Conservation (phyloP, 192 early-diverging fungal genomes). For the Obelidium mucronatum region DNA sequence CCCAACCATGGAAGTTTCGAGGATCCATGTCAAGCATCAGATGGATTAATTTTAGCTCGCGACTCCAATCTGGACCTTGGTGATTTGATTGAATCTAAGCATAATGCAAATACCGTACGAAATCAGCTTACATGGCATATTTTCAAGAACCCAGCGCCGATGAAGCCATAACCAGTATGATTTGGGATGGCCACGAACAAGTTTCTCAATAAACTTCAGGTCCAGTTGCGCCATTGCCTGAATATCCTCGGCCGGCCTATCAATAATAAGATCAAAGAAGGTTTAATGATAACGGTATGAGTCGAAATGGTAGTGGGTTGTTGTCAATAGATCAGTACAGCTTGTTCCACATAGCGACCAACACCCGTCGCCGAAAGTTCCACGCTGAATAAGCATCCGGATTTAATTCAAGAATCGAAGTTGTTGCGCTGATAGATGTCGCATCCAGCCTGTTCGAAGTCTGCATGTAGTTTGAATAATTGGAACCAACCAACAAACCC, state of each 20-base stretch:
- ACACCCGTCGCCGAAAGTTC: slow-evolving; percentile 86
- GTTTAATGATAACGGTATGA: not conserved
- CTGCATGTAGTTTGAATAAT: not conserved
- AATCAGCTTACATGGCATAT: slow-evolving; percentile 57
- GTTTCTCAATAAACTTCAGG: slow-evolving; percentile 76
- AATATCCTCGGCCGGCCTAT: slow-evolving; percentile 46
- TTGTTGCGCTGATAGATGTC: slow-evolving; percentile 71
- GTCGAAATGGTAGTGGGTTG: not conserved
- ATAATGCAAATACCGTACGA: not conserved
- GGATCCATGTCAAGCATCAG: slow-evolving; percentile 88
- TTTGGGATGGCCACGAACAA: slow-evolving; percentile 83
- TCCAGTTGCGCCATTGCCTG: slow-evolving; percentile 64
- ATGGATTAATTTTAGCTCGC: slow-evolving; percentile 77
- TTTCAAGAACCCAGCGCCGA: slow-evolving; percentile 86
- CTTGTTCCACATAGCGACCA: slow-evolving; percentile 45
- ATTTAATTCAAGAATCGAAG: slow-evolving; percentile 77
- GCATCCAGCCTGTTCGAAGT: slow-evolving; percentile 8
- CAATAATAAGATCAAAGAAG: not conserved
- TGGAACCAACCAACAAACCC: not conserved
- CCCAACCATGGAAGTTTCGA: slow-evolving; percentile 98
- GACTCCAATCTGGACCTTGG: slow-evolving; percentile 75
- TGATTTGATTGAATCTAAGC: not conserved
- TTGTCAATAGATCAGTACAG: not conserved
- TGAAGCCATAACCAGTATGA: slow-evolving; percentile 99
- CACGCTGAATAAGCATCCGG: slow-evolving; percentile 95